Percentiles rank a stretch among this genome's conserved stretches.
phyloP scores from a whole-genome alignment of 768 basidiomycete species.

The Lyophyllum decastes region DNA sequence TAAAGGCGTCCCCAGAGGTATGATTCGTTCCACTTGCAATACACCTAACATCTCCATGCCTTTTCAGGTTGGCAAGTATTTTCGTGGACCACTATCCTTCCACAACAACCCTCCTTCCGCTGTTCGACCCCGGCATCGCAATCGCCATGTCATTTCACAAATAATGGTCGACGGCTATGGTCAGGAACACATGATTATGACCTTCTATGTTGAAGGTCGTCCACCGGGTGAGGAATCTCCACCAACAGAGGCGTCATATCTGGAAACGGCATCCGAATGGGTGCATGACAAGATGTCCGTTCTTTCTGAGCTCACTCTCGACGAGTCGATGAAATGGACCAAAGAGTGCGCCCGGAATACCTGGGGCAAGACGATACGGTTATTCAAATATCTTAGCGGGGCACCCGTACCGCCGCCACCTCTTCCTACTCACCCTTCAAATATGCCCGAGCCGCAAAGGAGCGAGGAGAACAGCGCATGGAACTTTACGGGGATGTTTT shows the following conservation, averaged over 20 bases:
- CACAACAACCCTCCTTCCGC: conserved; percentile 83
- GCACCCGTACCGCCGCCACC: conserved; percentile 44
- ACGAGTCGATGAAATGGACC: conserved; percentile 52
- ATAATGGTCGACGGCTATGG: conserved; percentile 73
- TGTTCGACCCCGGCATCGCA: conserved; percentile 76
- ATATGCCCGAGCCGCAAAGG: conserved; percentile 26
- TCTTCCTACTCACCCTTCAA: conserved; percentile 29
- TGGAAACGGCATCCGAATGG: conserved; percentile 47
- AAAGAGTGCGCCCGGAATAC: conserved; percentile 40
- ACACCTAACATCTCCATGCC: conserved; percentile 8
- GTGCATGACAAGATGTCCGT: conserved; percentile 35
- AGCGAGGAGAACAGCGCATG: conserved; percentile 43
- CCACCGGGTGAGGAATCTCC: conserved; percentile 37
- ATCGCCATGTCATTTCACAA: conserved; percentile 80
- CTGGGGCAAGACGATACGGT: conserved; percentile 51
- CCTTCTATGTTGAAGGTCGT: conserved; percentile 76
- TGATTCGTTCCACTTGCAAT: conserved; percentile 16
- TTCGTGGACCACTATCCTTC: conserved; percentile 69
- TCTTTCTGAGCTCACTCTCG: conserved; percentile 54
- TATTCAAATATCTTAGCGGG: conserved; percentile 77
- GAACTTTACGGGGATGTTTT: conserved; percentile 69
- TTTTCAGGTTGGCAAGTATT: conserved; percentile 64
- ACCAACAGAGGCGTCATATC: conserved; percentile 41
- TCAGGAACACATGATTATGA: conserved; percentile 81
- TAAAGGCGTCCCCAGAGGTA: conserved; percentile 48